phyloP scores from a whole-genome alignment of 768 basidiomycete genomes.

The Termitomyces titanicus region DNA sequence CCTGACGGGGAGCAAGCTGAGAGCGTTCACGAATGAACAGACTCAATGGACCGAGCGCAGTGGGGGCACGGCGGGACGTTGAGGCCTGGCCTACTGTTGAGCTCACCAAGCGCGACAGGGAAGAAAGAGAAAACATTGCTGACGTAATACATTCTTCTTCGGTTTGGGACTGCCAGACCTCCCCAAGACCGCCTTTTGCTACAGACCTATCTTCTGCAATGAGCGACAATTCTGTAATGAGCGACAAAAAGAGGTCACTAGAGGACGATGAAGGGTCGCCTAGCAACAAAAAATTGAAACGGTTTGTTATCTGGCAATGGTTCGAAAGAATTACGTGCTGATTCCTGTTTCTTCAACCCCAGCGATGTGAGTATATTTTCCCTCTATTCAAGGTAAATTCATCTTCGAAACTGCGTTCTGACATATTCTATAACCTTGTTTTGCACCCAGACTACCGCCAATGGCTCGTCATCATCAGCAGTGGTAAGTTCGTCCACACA shows the following conservation, averaged over 20 bases:
- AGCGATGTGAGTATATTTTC: constrained; percentile 69
- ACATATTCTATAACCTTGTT: constrained; percentile 69
- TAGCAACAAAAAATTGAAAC: constrained; percentile 60
- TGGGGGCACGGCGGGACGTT: constrained; percentile 18
- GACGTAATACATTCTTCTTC: constrained; percentile 13
- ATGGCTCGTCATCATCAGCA: constrained; percentile 38
- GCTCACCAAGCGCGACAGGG: constrained; percentile 28
- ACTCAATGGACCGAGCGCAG: constrained; percentile 28
- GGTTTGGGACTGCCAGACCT: neutral
- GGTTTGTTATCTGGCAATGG: constrained; percentile 38
- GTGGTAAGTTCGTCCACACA: constrained; percentile 35
- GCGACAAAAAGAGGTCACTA: constrained; percentile 59
- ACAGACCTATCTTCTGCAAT: constrained; percentile 27
- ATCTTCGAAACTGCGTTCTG: constrained; percentile 44
- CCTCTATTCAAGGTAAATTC: constrained; percentile 69
- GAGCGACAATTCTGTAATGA: constrained; percentile 64
- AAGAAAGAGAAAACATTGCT: constrained; percentile 43
- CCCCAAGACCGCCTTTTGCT: neutral
- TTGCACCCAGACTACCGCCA: constrained; percentile 47
- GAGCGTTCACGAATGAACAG: constrained; percentile 45
- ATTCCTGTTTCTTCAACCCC: constrained; percentile 19
- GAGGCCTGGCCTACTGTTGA: constrained; percentile 16
- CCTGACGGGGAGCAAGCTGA: constrained; percentile 78
- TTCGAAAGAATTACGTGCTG: constrained; percentile 5
- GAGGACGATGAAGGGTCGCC: constrained; percentile 50